Conservation (phyloP, 768 basidiomycete species). For the Mycena polygramma region DNA sequence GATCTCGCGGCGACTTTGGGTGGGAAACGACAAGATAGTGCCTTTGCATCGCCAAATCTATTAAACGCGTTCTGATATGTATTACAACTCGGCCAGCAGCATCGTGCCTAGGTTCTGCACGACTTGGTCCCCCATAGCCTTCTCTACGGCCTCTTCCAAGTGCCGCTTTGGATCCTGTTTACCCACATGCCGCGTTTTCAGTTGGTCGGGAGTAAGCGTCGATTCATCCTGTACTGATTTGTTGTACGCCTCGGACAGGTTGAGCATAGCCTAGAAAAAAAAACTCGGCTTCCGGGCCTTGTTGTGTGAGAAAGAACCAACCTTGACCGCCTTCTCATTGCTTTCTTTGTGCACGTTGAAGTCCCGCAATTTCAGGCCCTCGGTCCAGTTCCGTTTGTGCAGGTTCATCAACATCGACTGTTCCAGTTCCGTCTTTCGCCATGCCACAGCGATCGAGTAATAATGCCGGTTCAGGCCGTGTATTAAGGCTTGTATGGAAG, state of each 20-base stretch:
- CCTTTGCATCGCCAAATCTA: neutral
- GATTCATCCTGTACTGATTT: slow-evolving; percentile 99
- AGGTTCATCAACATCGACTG: slow-evolving; percentile 99
- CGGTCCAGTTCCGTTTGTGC: slow-evolving; percentile 99
- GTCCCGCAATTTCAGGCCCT: slow-evolving; percentile 92
- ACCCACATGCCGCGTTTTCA: slow-evolving; percentile 97
- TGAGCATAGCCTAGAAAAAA: slow-evolving; percentile 84
- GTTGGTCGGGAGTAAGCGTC: slow-evolving; percentile 91
- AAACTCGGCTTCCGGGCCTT: slow-evolving; percentile 32
- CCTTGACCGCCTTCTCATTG: slow-evolving; percentile 97
- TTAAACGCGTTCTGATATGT: slow-evolving; percentile 21
- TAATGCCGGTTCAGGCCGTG: slow-evolving; percentile 98
- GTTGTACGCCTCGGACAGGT: slow-evolving; percentile 94
- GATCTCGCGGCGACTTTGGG: slow-evolving; percentile 20
- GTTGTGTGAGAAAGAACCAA: slow-evolving; percentile 50
- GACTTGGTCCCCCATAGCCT: slow-evolving; percentile 97
- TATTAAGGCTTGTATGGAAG: slow-evolving; percentile 98
- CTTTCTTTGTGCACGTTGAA: slow-evolving; percentile 89
- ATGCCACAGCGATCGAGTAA: slow-evolving; percentile 97
- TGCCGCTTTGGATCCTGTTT: slow-evolving; percentile 99
- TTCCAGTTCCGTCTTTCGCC: slow-evolving; percentile 98
- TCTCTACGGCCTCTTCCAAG: slow-evolving; percentile 96
- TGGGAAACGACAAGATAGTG: too few relatives aligned
- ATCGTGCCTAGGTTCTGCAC: slow-evolving; percentile 96
- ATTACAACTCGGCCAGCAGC: slow-evolving; percentile 88